phyloP scores from a whole-genome alignment of 139 green algal genomes.

The Spirogloea muscicola region DNA sequence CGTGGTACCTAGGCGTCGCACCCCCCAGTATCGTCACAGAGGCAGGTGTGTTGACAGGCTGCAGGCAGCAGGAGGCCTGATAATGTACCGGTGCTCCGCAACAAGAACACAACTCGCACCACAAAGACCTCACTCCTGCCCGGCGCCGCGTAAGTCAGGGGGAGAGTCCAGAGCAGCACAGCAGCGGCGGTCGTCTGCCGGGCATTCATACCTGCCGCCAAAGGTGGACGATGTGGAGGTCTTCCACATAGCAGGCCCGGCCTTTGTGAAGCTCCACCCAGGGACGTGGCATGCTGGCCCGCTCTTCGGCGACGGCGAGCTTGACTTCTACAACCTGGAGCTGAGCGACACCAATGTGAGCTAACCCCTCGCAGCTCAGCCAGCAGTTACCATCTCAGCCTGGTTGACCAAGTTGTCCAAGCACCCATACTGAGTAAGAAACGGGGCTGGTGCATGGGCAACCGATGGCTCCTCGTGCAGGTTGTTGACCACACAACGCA shows the following conservation, averaged over 20 bases:
- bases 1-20: slow-evolving; percentile 84
- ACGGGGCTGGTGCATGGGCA: too few species aligned
- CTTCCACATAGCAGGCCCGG: slow-evolving; percentile 16
- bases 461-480: too few species aligned
- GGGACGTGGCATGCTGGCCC: slow-evolving; percentile 76
- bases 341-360: slow-evolving; percentile 86
- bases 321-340: slow-evolving; percentile 96
- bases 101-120: too few species aligned
- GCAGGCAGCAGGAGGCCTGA: too few species aligned
- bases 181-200: not conserved
- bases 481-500: slow-evolving; percentile 43
- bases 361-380: not conserved
- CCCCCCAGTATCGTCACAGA: too few species aligned
- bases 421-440: too few species aligned
- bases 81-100: too few species aligned
- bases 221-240: slow-evolving; percentile 23
- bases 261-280: slow-evolving; percentile 72
- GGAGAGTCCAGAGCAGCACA: not conserved
- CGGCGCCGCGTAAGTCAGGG: not conserved
- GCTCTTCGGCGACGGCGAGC: slow-evolving; percentile 60
- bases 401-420: too few species aligned
- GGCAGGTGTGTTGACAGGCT: too few species aligned
- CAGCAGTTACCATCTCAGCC: too few species aligned
- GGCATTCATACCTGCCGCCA: slow-evolving; percentile 22
- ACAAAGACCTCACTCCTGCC: too few species aligned